Evolutionary conservation across 140 eudicot species (phyloP).

Genomic region (Bidens hawaiensis): DNA sequence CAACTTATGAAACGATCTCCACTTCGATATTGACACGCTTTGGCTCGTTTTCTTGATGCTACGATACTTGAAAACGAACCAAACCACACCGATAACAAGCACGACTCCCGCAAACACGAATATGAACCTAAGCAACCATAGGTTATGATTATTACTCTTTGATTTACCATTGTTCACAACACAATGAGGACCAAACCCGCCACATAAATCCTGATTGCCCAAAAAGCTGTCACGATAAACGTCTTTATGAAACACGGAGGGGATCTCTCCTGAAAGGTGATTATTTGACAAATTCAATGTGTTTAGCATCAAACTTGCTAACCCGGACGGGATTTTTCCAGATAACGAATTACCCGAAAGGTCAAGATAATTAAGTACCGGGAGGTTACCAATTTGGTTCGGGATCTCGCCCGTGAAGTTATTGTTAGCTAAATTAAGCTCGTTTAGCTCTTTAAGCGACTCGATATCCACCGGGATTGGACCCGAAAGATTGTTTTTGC

Average conservation of each 20-base stretch:
- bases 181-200: conserved; percentile 40
- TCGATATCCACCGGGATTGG: conserved; percentile 41
- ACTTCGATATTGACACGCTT: conserved; percentile 29
- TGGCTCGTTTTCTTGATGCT: conserved; percentile 32
- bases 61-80: conserved; percentile 44
- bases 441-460: conserved; percentile 56
- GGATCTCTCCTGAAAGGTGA: conserved; percentile 62
- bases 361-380: conserved; percentile 82
- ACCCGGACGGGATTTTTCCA: conserved; percentile 54
- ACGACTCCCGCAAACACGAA: conserved; percentile 38
- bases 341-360: conserved; percentile 56
- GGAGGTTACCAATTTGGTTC: conserved; percentile 55
- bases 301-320: conserved; percentile 70
- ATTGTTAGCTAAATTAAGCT: conserved; percentile 69
- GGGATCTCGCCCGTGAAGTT: conserved; percentile 58
- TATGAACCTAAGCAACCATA: conserved; percentile 41
- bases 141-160: conserved; percentile 13
- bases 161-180: not conserved
- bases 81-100: conserved; percentile 43
- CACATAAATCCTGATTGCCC: conserved; percentile 68
- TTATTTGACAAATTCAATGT: conserved; percentile 63
- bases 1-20: conserved; percentile 77
- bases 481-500: conserved; percentile 56
- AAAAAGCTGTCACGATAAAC: conserved; percentile 60
- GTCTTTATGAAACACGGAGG: conserved; percentile 41